Percentiles rank a stretch among this genome's conserved stretches.
These are phyloP conservation scores for Lycium barbarum DNA, from an alignment of 257 asterid species.

Conservation along the genomic window DNA sequence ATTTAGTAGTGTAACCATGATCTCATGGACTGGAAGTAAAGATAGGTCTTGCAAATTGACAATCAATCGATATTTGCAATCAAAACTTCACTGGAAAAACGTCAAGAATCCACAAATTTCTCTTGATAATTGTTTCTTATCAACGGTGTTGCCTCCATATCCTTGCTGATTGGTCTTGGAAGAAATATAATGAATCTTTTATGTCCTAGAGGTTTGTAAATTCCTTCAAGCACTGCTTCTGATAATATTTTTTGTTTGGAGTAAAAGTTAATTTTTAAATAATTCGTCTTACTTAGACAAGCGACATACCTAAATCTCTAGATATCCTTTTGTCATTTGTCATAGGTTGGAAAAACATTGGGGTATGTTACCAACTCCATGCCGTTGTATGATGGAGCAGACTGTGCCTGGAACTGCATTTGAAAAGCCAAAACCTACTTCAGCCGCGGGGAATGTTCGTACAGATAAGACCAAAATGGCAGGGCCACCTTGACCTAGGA, in stretches of 20 bases:
- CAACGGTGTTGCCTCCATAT: background rate
- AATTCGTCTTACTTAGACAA: background rate
- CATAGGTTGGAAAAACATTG: conserved; percentile 44
- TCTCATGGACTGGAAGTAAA: background rate
- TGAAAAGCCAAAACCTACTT: too few species aligned
- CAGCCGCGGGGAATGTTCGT: conserved; percentile 36
- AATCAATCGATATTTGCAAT: background rate
- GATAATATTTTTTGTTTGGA: background rate
- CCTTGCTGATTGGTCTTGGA: conserved; percentile 4
- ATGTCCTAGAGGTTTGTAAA: background rate
- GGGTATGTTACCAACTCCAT: background rate
- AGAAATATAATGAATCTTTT: background rate
- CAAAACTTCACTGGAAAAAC: background rate
- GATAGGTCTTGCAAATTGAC: background rate
- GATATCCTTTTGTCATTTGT: conserved; percentile 40
- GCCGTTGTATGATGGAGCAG: background rate
- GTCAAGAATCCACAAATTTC: background rate
- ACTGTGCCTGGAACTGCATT: background rate
- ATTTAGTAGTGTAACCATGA: background rate
- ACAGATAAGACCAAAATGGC: conserved; percentile 55
- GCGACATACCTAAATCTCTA: background rate
- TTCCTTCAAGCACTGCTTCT: background rate
- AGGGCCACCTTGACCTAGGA: conserved; percentile 53
- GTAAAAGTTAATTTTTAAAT: background rate
- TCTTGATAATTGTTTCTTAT: background rate